Conservation (phyloP, 2,329 filamentous ascomycete genomes). For the Penicillium sp. region DNA sequence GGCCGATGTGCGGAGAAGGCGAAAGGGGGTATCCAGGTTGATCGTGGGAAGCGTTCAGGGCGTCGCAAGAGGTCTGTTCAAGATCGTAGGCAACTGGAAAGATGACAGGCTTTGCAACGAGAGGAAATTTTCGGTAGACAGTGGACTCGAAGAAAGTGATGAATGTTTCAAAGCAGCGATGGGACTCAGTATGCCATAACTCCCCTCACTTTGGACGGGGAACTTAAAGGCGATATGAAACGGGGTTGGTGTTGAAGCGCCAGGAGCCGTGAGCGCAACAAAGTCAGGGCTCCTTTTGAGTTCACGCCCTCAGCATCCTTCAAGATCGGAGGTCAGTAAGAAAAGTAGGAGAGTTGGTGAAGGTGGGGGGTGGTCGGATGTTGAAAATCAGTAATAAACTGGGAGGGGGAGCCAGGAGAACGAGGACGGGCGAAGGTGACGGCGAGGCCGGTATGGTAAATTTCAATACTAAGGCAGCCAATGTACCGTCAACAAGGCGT, state of each 20-base stretch:
- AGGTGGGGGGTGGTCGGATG: constrained; percentile 16
- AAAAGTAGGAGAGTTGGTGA: constrained; percentile 10
- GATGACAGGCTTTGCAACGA: constrained; percentile 20
- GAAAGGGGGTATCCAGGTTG: constrained; percentile 25
- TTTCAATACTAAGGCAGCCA: constrained; percentile 11
- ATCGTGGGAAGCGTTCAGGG: constrained; percentile 35
- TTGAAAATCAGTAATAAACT: constrained; percentile 26
- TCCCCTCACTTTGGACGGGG: constrained; percentile 24
- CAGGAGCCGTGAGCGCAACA: constrained; percentile 43
- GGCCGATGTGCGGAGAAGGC: constrained; percentile 7
- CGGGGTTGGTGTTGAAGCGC: constrained; percentile 31
- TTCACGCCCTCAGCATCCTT: constrained; percentile 43
- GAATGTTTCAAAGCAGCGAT: constrained; percentile 18
- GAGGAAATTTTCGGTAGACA: constrained; percentile 14
- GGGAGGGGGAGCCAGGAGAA: constrained; percentile 23
- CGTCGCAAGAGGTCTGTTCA: constrained; percentile 34
- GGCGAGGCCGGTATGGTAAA: constrained; percentile 23
- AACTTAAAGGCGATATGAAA: constrained; percentile 22
- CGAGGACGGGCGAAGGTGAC: constrained; percentile 21
- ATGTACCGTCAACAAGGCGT: not conserved
- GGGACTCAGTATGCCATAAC: constrained; percentile 30
- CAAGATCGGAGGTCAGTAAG: constrained; percentile 9
- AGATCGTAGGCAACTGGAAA: constrained; percentile 31
- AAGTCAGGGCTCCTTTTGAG: constrained; percentile 37
- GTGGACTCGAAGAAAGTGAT: constrained; percentile 16